Evolutionary conservation across 2,329 filamentous ascomycete species (phyloP), one percentile per base, ranked within the genome.

Genomic region (Eutypella sp.): DNA sequence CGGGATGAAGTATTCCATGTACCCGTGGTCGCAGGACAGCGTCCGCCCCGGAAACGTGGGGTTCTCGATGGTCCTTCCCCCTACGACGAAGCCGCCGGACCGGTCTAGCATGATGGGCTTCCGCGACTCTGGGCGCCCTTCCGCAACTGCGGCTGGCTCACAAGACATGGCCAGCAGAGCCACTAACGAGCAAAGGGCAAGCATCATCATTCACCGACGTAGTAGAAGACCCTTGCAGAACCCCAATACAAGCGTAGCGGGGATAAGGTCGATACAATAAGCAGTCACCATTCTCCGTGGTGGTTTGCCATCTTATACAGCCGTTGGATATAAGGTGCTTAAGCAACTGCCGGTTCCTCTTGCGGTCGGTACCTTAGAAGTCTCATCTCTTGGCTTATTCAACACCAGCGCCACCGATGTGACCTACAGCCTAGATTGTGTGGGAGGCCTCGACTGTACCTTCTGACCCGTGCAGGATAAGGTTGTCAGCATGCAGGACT

Each of bases 1-100:
- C 2, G 66, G 65, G 22, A 62, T 56, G 48, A 68, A 68, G 47
- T 67, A 67, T 52, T 67, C 65, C 52, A 67, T 58, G 46, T 67
- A 68, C 20, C 65, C 65, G 49, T 67, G 64, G 39, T 68, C 66
- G 52, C 65, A 68, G 1, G 62, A 62, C 5, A 67, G 58, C 0
- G 64, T 67, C 47, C 47, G 44, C 38, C 57, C 62, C 1, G 60
- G 56, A 41, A 56, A 58, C 4, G 33, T 33, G 2, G 64, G 61
- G 33, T 59, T 62, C 16, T 56, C 47, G 38, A 66, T 62, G 27
- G 58, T 47, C 40, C 50, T 61, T 33, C 65, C 64, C 41, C 60
- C 63, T 3, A 63, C 53, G 11, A 52, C 54, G 45, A 68, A 68
- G 8, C 65, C 65, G 11, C 65, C 65, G 5, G 65, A 63, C 39